phyloP scores from a whole-genome alignment of 371 early-diverging fungal species.

The Mortierella sp. region DNA sequence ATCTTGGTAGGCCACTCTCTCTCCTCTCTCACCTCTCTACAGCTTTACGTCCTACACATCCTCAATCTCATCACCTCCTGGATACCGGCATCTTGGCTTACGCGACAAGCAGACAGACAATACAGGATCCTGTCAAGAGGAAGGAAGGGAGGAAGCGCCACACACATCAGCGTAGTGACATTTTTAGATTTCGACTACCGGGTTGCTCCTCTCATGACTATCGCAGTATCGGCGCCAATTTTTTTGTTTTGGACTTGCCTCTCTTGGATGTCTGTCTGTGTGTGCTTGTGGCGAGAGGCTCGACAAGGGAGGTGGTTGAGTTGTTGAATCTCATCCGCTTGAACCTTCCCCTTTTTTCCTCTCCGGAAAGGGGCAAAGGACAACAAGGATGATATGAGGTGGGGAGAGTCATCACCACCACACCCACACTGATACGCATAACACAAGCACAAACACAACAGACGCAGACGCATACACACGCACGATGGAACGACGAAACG shows the following conservation, averaged over 20 bases:
- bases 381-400: neutral
- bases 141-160: neutral
- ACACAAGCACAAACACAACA: constrained; percentile 3
- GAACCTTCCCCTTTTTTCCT: constrained; percentile 11
- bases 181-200: neutral
- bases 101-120: neutral
- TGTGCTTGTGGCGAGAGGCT: neutral
- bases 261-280: neutral
- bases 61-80: neutral
- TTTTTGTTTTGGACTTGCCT: neutral
- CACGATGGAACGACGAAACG: neutral
- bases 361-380: constrained; percentile 1
- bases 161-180: too few relatives aligned
- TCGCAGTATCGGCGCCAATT: neutral
- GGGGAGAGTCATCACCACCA: neutral
- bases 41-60: neutral
- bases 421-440: neutral
- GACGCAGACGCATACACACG: neutral
- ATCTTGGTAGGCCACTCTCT: neutral
- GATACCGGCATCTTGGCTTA: neutral
- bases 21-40: neutral
- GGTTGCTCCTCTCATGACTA: neutral
- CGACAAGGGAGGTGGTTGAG: constrained; percentile 1
- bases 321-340: constrained; percentile 3
- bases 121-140: neutral